Base-by-base conservation (phyloP, 768 basidiomycete species). In the Calocera cornea region DNA sequence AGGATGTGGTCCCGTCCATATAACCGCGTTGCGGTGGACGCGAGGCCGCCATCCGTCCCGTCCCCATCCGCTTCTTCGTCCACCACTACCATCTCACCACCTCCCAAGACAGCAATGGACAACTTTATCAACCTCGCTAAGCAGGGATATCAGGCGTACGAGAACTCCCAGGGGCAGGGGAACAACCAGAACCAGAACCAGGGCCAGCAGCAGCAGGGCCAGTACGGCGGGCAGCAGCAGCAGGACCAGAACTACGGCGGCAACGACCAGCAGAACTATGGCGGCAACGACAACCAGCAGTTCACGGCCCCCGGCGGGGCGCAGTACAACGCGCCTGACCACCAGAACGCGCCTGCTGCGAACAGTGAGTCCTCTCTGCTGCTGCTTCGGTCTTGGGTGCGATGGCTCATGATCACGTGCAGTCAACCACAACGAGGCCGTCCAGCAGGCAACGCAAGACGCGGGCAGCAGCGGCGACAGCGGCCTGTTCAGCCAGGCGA, bases 111-210 rank as follows among this genome's bases (percentile, higher is more conserved):
- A 38, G 19, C 8, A 47, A 47, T 88, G 89, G 88, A 89, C 69
- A 80, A 75, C 68, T 82, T 91, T 72, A 81, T 89, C 40, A 84
- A 83, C 68, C 75, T 91, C 71, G 90, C 88, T 11, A 87, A 90
- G 76, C 75, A 90, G 76, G 84, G 85, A 69, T 75, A 82, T 71
- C 75, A 83, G 41, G 79, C 84, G 73, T 85, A 85, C 77, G 76
- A 79, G 71, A 72, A 79, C 33, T 83, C 80, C 19, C 82, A 84
- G 17, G 76, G 81, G 82, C 70, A 74, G 77, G 69, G 66, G 54
- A 34, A 63, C 50, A 36, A 72, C 47, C 47, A 64, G 33, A 63
- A 49, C 7, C 68, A 68, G 41, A 64, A 65, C 38, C 34, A 64
- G 27, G 12, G 60, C 47, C 41, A 66, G 19, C 38, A 64, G 47